Evolutionary conservation across 352 stramenopile species (phyloP).

Genomic region (Globisporangium uncinulatum): DNA sequence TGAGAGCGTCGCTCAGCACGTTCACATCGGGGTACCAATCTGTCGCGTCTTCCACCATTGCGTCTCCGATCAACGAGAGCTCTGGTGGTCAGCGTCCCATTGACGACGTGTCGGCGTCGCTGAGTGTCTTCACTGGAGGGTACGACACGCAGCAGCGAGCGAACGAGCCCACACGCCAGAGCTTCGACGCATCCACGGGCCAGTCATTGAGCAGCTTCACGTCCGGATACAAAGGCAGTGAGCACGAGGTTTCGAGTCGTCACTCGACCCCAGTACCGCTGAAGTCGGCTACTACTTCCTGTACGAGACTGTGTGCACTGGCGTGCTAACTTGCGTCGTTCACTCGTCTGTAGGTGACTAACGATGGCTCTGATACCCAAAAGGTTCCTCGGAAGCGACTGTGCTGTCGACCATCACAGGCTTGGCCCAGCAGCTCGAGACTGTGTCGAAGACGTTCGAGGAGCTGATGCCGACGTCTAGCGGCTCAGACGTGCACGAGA

Average conservation of each 20-base stretch:
- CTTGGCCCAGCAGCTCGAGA: constrained; percentile 23
- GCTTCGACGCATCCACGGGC: not conserved
- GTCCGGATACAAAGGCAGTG: constrained; percentile 7
- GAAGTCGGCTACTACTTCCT: not conserved
- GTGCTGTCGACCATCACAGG: constrained; percentile 18
- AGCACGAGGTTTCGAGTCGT: not conserved
- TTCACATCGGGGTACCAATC: constrained; percentile 15
- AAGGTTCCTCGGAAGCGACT: constrained; percentile 5
- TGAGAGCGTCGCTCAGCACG: constrained; percentile 18
- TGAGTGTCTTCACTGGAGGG: constrained; percentile 20
- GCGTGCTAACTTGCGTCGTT: not conserved
- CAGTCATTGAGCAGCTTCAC: constrained; percentile 15
- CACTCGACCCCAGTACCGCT: not conserved
- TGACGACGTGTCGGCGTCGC: too few relatives aligned
- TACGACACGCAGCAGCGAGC: constrained; percentile 3
- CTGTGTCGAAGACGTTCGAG: constrained; percentile 16
- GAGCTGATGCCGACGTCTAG: constrained; percentile 8
- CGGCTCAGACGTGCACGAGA: constrained; percentile 27
- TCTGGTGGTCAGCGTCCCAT: too few relatives aligned
- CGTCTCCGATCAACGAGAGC: not conserved
- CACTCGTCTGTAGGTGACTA: too few relatives aligned
- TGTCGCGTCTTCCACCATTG: not conserved
- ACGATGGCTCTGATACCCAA: not conserved
- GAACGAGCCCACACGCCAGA: not conserved
- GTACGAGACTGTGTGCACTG: not conserved